phyloP scores from a whole-genome alignment of 2,329 filamentous ascomycete genomes.

The Balansia obtecta region DNA sequence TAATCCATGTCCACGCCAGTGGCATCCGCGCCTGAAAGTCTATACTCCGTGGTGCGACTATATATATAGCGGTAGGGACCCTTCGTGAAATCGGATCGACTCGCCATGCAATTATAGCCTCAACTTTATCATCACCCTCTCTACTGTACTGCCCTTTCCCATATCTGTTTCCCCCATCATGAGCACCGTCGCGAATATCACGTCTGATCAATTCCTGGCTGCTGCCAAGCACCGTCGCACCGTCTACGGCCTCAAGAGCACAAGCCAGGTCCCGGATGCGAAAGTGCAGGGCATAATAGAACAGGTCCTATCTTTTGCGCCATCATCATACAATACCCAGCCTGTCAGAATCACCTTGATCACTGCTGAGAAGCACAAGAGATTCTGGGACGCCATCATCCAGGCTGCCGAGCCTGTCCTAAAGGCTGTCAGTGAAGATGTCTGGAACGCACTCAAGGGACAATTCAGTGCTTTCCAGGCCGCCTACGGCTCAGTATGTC shows the following conservation, averaged over 20 bases:
- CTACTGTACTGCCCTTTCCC: too few species aligned
- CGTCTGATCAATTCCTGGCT: constrained; percentile 12
- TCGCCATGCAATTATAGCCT: too few species aligned
- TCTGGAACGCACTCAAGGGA: constrained; percentile 11
- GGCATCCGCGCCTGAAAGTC: too few species aligned
- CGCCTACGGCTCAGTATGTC: constrained; percentile 30
- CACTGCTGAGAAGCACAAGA: constrained; percentile 70
- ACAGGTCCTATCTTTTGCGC: constrained; percentile 53
- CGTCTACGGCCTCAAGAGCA: constrained; percentile 55
- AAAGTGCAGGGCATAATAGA: constrained; percentile 54
- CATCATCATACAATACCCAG: constrained; percentile 83
- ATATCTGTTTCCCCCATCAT: neutral
- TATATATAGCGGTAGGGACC: too few species aligned
- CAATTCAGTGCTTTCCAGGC: constrained; percentile 10
- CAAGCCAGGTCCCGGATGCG: constrained; percentile 35
- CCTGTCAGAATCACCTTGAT: constrained; percentile 67
- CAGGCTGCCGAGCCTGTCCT: constrained; percentile 36
- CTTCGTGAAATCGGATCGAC: too few species aligned
- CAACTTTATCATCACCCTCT: too few species aligned
- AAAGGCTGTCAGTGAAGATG: constrained; percentile 8
- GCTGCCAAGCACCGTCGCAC: constrained; percentile 53
- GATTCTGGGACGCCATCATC: constrained; percentile 65
- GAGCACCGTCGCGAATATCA: neutral
- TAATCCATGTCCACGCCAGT: too few species aligned
- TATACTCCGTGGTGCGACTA: too few species aligned